phyloP scores from a whole-genome alignment of 495 filamentous ascomycete genomes.

The Talaromyces trachyspermus region DNA sequence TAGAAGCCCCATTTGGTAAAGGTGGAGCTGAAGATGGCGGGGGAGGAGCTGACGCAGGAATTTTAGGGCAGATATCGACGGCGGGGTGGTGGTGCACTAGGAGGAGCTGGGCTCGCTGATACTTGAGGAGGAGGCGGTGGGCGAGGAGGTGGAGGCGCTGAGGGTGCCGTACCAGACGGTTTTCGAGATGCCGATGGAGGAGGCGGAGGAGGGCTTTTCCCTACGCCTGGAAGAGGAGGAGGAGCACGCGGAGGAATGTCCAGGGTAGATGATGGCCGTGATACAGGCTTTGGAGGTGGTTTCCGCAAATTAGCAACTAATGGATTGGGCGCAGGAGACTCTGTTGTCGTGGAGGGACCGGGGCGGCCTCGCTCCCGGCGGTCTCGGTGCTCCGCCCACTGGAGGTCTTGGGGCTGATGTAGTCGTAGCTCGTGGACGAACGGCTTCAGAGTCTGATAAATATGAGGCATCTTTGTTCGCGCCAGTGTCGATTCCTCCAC shows the following conservation, averaged over 20 bases:
- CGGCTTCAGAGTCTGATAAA: conserved; percentile 69
- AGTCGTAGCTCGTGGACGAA: conserved; percentile 26
- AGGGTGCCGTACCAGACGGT: conserved; percentile 21
- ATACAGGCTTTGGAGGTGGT: conserved; percentile 42
- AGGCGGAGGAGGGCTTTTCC: conserved; percentile 42
- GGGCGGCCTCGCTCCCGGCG: conserved; percentile 48
- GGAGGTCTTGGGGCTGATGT: conserved; percentile 52
- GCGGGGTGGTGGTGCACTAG: conserved; percentile 45
- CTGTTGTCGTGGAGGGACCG: conserved; percentile 47
- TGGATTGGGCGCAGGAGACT: conserved; percentile 46
- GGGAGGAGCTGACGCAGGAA: conserved; percentile 34
- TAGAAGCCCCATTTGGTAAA: conserved; percentile 21
- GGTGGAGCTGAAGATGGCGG: conserved; percentile 34
- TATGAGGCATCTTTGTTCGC: conserved; percentile 71
- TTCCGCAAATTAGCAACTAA: conserved; percentile 55
- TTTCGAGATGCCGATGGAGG: conserved; percentile 26
- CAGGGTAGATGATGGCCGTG: conserved; percentile 44
- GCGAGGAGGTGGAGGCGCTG: conserved; percentile 37
- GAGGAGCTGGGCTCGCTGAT: conserved; percentile 29
- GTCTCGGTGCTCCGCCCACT: conserved; percentile 52
- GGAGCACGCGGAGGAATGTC: conserved; percentile 54
- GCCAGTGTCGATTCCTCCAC: conserved; percentile 84
- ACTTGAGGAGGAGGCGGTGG: conserved; percentile 24
- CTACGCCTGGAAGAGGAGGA: conserved; percentile 50
- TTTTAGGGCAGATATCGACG: conserved; percentile 31